Conservation (phyloP, 495 filamentous ascomycete species). For the Aspergillus sparsus region DNA sequence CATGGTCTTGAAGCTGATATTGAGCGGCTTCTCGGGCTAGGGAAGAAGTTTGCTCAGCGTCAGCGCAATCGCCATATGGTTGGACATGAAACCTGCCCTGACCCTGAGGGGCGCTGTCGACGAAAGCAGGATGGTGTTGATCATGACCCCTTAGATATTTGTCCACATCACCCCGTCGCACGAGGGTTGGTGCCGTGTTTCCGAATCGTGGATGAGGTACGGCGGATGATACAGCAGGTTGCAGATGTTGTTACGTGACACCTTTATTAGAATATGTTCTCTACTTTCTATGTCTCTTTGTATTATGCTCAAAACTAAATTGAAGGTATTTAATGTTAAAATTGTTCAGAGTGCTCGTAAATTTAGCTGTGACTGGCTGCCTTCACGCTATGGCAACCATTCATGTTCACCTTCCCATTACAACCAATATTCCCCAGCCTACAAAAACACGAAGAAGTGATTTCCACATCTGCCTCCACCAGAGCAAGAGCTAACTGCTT, state of each 20-base stretch:
- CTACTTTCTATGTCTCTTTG: neutral
- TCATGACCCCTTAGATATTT: conserved; percentile 5
- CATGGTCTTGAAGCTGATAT: conserved; percentile 6
- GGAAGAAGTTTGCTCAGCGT: conserved; percentile 5
- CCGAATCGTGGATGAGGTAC: conserved; percentile 9
- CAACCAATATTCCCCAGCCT: conserved; percentile 27
- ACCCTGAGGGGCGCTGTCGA: conserved; percentile 9
- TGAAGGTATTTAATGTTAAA: neutral
- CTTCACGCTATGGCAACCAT: conserved; percentile 4
- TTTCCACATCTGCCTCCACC: conserved; percentile 55
- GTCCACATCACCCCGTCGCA: conserved; percentile 8
- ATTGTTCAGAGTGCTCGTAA: neutral
- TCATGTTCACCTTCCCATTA: conserved; percentile 1
- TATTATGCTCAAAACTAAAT: neutral
- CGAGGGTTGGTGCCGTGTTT: conserved; percentile 12
- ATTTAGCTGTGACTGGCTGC: neutral
- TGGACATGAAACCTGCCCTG: conserved; percentile 5
- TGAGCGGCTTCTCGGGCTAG: conserved; percentile 4
- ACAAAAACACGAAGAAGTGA: conserved; percentile 62
- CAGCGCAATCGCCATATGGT: conserved; percentile 11
- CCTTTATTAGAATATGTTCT: neutral
- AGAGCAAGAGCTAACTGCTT: conserved; percentile 52
- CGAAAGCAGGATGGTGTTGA: conserved; percentile 5
- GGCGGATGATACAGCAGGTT: conserved; percentile 12
- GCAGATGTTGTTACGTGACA: conserved; percentile 10